Evolutionary conservation across 352 stramenopile species (phyloP), one percentile per base, ranked within the genome.

Genomic region (Globisporangium cylindrosporum): DNA sequence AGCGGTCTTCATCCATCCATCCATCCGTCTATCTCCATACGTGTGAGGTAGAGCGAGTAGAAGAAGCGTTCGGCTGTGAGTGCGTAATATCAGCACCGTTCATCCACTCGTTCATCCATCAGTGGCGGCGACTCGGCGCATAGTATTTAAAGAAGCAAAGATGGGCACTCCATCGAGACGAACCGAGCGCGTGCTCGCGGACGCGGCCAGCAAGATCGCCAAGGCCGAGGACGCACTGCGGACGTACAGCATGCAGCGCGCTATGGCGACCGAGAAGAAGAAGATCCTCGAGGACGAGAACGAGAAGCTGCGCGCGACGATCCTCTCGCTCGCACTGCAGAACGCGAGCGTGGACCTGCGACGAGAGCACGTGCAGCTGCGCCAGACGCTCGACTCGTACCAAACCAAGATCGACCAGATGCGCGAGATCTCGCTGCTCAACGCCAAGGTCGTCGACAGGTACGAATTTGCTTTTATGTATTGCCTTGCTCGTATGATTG

Each of bases 401-500:
- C 86, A 95, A 80, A 88, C 73, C 75, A 95, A 95, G 75, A 93
- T 95, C 72, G 87, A 94, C 72, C 86, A 92, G 68, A 93, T 93
- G 84, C 75, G 86, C 64, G 86, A 94, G 70, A 93, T 94, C 67
- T 93, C 88, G 66, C 72, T 95, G 67, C 81, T 95, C 65, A 86
- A 81, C 41, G 88, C 88, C 66, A 91, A 90, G 68, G 88, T 95
- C 51, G 86, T 95, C 56, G 88, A 95, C 77, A 93, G 86, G 86
- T 93, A 66, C 36, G 66, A 4, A 1, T 4, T 54, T 49, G 18
- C 4, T 62, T 20, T 56, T 18, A 34, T 15, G 25, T 10, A 22
- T 49, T 60, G 55, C 8, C 9, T 32, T 60, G 29, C 38, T 20
- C 4, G 4, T 41, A 18, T 1, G 54, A 15, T 22, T 59, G 27